Evolutionary conservation across 1,139 yeast species (phyloP), one percentile per base, ranked within the genome.

Genomic region (Pichia sp.): DNA sequence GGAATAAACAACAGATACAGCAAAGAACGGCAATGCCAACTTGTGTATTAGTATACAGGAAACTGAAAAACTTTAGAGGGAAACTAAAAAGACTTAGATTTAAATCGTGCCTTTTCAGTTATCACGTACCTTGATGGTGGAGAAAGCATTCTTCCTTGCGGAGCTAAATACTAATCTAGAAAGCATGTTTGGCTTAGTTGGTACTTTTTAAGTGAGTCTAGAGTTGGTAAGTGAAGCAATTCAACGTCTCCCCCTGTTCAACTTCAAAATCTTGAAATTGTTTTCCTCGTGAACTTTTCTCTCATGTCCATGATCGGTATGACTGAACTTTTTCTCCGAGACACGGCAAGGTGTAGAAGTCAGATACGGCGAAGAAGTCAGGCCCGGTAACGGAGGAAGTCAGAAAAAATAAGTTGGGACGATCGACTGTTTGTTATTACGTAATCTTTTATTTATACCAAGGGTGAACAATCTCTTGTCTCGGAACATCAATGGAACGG

Each of bases 111-210:
- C 34, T 31, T 31, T 31, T 31, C 11, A 2, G 2, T 11, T 11
- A 31, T 11, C 4, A 36, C 50, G 15, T 50, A 50, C 51, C 38
- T 44, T 53, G 16, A 34, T 30, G 15, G 50, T 5, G 19, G 51
- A 16, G 11, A 40, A 10, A 4, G 53, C 50, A 10, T 23, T 44
- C 23, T 32, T 44, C 1, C 31, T 44, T 11, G 29, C 26, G 13
- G 38, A 5, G 11, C 8, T n/a, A n/a, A 34, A 45, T 43, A 43
- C 45, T 19, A 43, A 19, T 45, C 38, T 45, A 7, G 47, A 45
- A 45, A 45, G 13, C 47, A 16, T 47, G 8, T 45, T 40, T 46
- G n/a, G 53, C 44, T 26, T 50, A 38, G 1, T 15, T 47, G 23
- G 29, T 7, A 4, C 30, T 3, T 4, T 42, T 16, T 7, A 8